Percentiles rank a stretch among this genome's conserved stretches.
Evolutionary conservation across 129 eudicot genomes (phyloP).

Genomic region (Flaveria brownii): DNA sequence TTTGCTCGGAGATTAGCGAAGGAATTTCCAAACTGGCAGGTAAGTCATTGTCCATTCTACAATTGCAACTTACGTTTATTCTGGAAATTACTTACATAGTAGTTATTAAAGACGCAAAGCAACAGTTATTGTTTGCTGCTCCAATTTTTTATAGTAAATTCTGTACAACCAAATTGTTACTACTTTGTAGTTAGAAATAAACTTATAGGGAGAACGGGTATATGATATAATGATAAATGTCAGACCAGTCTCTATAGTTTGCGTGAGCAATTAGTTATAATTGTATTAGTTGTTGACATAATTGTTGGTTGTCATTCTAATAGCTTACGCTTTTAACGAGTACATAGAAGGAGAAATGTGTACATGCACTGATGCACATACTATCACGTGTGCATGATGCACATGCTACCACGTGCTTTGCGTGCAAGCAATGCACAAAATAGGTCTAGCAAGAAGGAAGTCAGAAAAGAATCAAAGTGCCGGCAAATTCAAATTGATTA

Average conservation of each 20-base stretch:
- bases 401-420: neutral
- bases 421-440: neutral
- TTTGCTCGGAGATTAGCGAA: slow-evolving; percentile 90
- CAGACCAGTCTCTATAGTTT: neutral
- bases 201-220: neutral
- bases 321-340: neutral
- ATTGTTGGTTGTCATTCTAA: neutral
- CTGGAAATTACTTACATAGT: neutral
- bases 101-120: neutral
- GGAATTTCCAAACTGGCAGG: slow-evolving; percentile 98
- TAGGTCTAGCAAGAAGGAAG: neutral
- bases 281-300: neutral
- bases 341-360: neutral
- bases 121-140: neutral
- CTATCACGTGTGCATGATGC: neutral
- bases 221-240: neutral
- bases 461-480: neutral
- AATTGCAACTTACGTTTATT: neutral
- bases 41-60: slow-evolving; percentile 24
- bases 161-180: slow-evolving; percentile 5
- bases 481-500: neutral
- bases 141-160: neutral
- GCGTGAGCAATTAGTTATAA: neutral
- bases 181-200: slow-evolving; percentile 3
- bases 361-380: neutral